Conservation (phyloP, 352 stramenopile genomes). For the Thraustochytrium sp. region DNA sequence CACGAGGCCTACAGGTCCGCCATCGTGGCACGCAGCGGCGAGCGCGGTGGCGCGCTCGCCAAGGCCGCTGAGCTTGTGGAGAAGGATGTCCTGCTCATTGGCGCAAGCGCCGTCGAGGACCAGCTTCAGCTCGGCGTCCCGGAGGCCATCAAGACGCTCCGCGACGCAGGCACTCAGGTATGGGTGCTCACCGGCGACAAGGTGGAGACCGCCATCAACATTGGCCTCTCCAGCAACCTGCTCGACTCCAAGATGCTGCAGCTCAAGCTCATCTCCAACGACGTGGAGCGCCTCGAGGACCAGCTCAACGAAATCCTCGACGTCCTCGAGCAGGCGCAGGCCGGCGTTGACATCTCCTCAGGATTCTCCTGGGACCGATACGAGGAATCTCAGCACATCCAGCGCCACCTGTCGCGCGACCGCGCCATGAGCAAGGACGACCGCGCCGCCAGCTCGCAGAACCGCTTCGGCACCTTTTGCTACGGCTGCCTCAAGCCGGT, state of each 20-base stretch:
- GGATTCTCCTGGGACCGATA: neutral
- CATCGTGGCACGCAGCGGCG: neutral
- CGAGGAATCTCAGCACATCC: neutral
- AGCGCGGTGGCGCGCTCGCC: slow-evolving; percentile 11
- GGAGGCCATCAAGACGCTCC: slow-evolving; percentile 72
- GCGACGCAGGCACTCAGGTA: slow-evolving; percentile 76
- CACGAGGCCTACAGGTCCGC: neutral
- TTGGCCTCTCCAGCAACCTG: slow-evolving; percentile 76
- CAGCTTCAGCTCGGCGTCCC: slow-evolving; percentile 81
- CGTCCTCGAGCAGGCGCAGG: neutral
- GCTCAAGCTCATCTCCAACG: slow-evolving; percentile 26
- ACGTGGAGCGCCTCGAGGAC: neutral
- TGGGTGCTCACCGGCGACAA: slow-evolving; percentile 91
- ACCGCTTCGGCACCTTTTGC: neutral
- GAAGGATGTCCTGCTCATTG: slow-evolving; percentile 46
- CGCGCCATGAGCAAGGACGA: neutral
- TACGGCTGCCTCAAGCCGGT: neutral
- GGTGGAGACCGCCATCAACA: slow-evolving; percentile 88
- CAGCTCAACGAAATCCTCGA: slow-evolving; percentile 31
- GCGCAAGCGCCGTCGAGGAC: slow-evolving; percentile 85
- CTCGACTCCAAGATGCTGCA: slow-evolving; percentile 51
- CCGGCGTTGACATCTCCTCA: neutral
- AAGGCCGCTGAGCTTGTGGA: slow-evolving; percentile 11
- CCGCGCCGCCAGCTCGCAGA: neutral
- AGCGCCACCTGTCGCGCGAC: neutral